Evolutionary conservation across 352 stramenopile species (phyloP), one percentile per base, ranked within the genome.

Genomic region (Elongisporangium undulatum): DNA sequence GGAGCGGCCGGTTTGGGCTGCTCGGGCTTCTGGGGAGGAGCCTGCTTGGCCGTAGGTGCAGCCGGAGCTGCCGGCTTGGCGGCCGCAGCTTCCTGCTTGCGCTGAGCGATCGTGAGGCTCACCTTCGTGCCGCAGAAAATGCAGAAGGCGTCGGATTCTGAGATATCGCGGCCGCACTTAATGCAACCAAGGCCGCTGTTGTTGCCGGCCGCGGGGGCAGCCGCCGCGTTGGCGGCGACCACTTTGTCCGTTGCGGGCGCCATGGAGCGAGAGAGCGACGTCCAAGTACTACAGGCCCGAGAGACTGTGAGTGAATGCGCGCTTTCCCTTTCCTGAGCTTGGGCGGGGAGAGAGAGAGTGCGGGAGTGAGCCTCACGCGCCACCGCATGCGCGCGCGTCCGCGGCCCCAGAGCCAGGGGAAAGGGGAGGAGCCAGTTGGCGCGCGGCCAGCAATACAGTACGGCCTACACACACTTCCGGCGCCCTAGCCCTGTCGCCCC

Each of bases 121-220:
- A 93, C 83, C 55, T 93, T 93, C 56, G 83, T 94, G 62, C 85
- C 85, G 59, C 85, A 94, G 71, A 89, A 94, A 69, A 94, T 94
- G 68, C 85, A 94, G 69, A 94, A 92, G 49, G 83, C 72, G 72
- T 94, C 85, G 23, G 77, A 56, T 56, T 85, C 70, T 50, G 83
- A 75, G 62, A 94, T 82, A 49, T 89, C 77, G 55, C 79, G 79
- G 56, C 74, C 73, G 59, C 85, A 94, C 59, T 92, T 92, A 67
- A 90, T 76, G 62, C 85, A 94, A 53, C 48, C 74, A 55, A 89
- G 72, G 9, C 64, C 67, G 52, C 71, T 75, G 72, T 87, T 82
- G 67, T 64, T 77, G 59, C 53, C 66, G 58, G 58, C 69, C 49
- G 67, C 56, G 38, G 66, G 54, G 20, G 55, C 9, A 75, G 61